Conservation (phyloP, 345 rosid genomes). For the Heritiera fomes region DNA sequence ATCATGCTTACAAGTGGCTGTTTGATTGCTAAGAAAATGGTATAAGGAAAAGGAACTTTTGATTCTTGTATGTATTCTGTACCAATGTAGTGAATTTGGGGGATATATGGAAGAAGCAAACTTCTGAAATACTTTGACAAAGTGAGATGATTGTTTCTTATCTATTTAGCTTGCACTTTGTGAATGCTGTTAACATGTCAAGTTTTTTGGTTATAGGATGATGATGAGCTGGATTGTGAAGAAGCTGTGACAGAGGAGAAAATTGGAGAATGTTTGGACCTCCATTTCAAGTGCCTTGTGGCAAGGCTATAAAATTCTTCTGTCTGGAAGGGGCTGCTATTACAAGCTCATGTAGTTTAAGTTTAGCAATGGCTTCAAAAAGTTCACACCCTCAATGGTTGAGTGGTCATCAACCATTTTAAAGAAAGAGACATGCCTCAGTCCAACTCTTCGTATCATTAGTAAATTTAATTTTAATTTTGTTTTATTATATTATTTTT, state of each 20-base stretch:
- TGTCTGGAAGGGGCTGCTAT: conserved; percentile 40
- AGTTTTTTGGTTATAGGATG: conserved; percentile 19
- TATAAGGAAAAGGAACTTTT: background rate
- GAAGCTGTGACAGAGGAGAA: conserved; percentile 52
- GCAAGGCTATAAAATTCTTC: conserved; percentile 47
- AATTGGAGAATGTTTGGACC: conserved; percentile 36
- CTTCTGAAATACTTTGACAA: too few species aligned
- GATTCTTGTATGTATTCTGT: background rate
- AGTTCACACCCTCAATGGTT: background rate
- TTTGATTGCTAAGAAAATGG: conserved; percentile 11
- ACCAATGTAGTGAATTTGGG: too few species aligned
- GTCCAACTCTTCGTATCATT: too few species aligned
- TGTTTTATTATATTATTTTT: too few species aligned
- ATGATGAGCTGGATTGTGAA: conserved; percentile 26
- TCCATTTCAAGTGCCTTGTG: conserved; percentile 49
- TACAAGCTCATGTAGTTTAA: conserved; percentile 50
- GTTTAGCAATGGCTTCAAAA: background rate
- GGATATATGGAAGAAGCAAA: too few species aligned
- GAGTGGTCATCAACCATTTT: background rate
- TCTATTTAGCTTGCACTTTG: background rate
- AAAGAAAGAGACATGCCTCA: too few species aligned
- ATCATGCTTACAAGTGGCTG: background rate
- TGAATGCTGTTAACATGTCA: background rate
- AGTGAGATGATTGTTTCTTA: background rate
- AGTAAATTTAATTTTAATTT: too few species aligned